Base-by-base conservation (phyloP, 1,139 yeast genomes). In the Yamadazyma blattariae region DNA sequence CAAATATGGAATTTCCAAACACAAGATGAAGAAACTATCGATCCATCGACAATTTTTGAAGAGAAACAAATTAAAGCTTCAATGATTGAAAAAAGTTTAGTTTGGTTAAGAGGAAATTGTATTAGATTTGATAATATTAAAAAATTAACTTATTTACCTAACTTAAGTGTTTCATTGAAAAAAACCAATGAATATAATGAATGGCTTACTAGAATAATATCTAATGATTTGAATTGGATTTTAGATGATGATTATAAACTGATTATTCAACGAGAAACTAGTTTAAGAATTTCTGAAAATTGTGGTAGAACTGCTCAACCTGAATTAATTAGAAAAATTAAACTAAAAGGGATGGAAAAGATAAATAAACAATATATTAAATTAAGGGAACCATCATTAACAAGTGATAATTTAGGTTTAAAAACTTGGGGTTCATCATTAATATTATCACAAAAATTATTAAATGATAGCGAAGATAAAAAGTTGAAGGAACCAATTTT, bases 371-470 rank as follows among this genome's bases (percentile, higher is more conserved):
- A 45, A 2, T 52, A 47, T 14, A 70, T 86, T 1, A 46, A 54
- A 18, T 58, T 92, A 23, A 71, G 73, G 40, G 98, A 92, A 54
- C 97, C 97, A 0, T 79, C 95, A 0, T 62, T 92, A 41, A 87
- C 96, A 0, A 77, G 79, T 33, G 98, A 92, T 56, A 85, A 84
- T 44, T 62, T 92, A 22, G 98, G 98, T 0, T 70, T 88, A 54
- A 89, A 90, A 46, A 92, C 98, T 0, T 92, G 98, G 98, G 98
- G 97, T 0, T 84, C 97, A 0, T 79, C 97, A 0, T 62, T 86
- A 22, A 71, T 87, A 2, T 61, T 92, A 15, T 73, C 94, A 1
- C 73, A 77, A 35, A 59, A 82, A 31, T 53, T 85, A 6, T 60
- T 68, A 2, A 51, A 47, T 25, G 22, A 39, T 5, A n/a, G n/a